A percentile compares a stretch with the other conserved stretches of the same genome.
Evolutionary conservation across 129 eudicot species (phyloP).

Genomic region (Pulicaria dysenterica): DNA sequence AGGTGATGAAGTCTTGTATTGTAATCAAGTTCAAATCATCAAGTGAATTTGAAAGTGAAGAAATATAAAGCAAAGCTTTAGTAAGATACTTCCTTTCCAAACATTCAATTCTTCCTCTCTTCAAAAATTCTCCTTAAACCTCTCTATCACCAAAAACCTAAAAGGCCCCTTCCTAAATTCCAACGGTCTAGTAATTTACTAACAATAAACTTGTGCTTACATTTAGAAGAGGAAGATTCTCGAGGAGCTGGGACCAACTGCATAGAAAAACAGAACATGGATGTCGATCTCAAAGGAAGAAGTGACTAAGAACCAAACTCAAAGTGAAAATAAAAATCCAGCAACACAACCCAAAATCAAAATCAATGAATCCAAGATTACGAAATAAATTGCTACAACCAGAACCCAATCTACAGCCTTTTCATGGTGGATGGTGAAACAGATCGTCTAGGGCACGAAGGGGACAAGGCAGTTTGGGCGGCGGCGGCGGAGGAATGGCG

Average conservation of each 20-base stretch:
- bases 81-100: too few relatives aligned
- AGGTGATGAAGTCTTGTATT: too few relatives aligned
- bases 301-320: constrained; percentile 10
- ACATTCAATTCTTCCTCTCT: too few relatives aligned
- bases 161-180: too few relatives aligned
- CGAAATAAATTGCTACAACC: constrained; percentile 4
- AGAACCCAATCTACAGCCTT: constrained; percentile 36
- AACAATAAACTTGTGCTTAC: constrained; percentile 38
- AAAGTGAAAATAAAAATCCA: constrained; percentile 9
- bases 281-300: constrained; percentile 41
- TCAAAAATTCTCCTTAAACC: too few relatives aligned
- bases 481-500: constrained; percentile 43
- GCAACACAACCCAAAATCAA: constrained; percentile 7
- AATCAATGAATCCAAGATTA: constrained; percentile 25
- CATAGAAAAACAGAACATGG: constrained; percentile 32
- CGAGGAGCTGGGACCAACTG: constrained; percentile 91
- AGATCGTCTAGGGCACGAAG: constrained; percentile 82
- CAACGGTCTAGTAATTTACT: neutral
- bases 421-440: constrained; percentile 92
- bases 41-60: too few relatives aligned
- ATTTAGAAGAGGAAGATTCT: constrained; percentile 87
- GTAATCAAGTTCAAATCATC: too few relatives aligned
- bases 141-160: too few relatives aligned
- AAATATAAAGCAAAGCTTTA: too few relatives aligned
- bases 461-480: constrained; percentile 79